Conservation (phyloP, 257 asterid genomes). For the Solanum chiquidenum region DNA sequence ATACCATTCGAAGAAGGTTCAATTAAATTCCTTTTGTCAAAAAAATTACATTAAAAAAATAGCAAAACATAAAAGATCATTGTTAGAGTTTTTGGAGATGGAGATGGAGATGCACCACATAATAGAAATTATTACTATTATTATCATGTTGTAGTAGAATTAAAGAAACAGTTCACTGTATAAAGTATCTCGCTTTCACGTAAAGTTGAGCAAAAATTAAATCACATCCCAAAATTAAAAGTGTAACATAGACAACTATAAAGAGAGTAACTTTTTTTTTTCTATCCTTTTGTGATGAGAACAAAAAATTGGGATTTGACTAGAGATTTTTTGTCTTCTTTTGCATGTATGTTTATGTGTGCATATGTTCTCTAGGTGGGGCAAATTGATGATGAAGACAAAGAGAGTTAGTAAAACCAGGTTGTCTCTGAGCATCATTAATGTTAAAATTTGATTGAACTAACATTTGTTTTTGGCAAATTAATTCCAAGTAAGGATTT, state of each 20-base stretch:
- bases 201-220: neutral
- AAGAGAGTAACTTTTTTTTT: neutral
- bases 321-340: conserved; percentile 40
- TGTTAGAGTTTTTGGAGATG: neutral
- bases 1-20: neutral
- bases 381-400: conserved; percentile 19
- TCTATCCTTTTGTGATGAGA: neutral
- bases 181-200: neutral
- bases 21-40: neutral
- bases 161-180: neutral
- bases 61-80: neutral
- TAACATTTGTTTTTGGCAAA: neutral
- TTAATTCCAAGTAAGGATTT: neutral
- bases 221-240: neutral
- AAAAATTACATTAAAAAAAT: neutral
- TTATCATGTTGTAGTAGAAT: neutral
- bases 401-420: conserved; percentile 34
- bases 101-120: neutral
- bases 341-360: conserved; percentile 21
- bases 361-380: neutral
- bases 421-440: conserved; percentile 9
- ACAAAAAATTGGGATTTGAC: conserved; percentile 21
- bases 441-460: conserved; percentile 28
- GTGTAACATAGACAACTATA: neutral
- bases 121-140: neutral